These are phyloP conservation scores for Aquilaria yunnanensis DNA, from an alignment of 345 rosid species.

Conservation along the genomic window DNA sequence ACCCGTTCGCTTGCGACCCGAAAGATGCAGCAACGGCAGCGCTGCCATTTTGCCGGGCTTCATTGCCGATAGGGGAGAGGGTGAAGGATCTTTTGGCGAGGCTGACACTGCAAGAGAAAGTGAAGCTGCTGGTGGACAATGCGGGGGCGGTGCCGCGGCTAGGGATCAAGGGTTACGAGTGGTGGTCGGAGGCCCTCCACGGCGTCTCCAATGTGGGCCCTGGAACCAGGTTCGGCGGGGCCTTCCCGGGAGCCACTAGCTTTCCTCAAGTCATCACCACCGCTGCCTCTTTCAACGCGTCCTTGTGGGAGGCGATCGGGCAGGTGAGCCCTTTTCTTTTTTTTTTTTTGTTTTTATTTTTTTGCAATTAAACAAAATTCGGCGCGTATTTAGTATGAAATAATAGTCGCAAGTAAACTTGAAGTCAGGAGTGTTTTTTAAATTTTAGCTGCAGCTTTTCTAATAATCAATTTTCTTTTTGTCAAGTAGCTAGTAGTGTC, in stretches of 20 bases:
- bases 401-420: too few species aligned
- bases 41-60: slow-evolving; percentile 46
- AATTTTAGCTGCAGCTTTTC: too few species aligned
- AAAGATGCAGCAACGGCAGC: slow-evolving; percentile 29
- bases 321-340: slow-evolving; percentile 34
- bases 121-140: slow-evolving; percentile 49
- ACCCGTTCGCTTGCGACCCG: slow-evolving; percentile 55
- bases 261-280: slow-evolving; percentile 91
- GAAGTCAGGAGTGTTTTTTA: background rate
- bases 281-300: slow-evolving; percentile 77
- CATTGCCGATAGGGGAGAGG: slow-evolving; percentile 44
- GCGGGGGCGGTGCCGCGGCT: slow-evolving; percentile 71
- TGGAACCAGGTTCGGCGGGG: slow-evolving; percentile 60
- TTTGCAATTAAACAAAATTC: background rate
- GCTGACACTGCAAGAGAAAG: slow-evolving; percentile 71
- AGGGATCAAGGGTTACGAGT: slow-evolving; percentile 75
- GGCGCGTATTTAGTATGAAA: too few species aligned
- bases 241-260: slow-evolving; percentile 73
- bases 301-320: slow-evolving; percentile 84
- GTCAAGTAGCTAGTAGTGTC: too few species aligned
- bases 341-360: background rate
- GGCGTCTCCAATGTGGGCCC: slow-evolving; percentile 84
- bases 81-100: slow-evolving; percentile 59
- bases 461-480: too few species aligned
- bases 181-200: slow-evolving; percentile 99